Evolutionary conservation across 2,329 filamentous ascomycete species (phyloP).

Genomic region (Sporothrix dimorphospora): DNA sequence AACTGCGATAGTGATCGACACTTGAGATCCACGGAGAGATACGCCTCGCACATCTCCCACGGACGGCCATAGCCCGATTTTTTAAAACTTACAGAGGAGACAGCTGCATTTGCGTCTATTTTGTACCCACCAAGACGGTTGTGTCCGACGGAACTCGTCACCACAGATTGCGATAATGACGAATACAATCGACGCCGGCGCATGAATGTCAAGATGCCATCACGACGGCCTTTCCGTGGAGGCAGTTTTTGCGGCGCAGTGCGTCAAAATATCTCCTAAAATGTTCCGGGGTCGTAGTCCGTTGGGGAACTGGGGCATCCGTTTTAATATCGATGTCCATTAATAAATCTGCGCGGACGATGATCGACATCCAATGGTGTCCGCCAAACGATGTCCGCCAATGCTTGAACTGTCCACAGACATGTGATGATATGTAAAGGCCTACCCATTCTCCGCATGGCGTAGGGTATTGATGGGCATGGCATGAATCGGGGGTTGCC

Average conservation of each 20-base stretch:
- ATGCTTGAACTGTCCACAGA: too few relatives aligned
- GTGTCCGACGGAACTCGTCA: not conserved
- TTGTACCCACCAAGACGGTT: too few relatives aligned
- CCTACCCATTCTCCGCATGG: not conserved
- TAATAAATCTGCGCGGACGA: not conserved
- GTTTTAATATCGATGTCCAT: not conserved
- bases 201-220: not conserved
- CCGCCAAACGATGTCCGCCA: not conserved
- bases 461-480: not conserved
- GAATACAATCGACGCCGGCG: not conserved
- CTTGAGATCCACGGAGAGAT: not conserved
- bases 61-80: not conserved
- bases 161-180: not conserved
- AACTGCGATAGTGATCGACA: constrained; percentile 13
- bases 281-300: not conserved
- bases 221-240: not conserved
- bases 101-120: not conserved
- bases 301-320: not conserved
- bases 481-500: constrained; percentile 3
- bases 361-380: not conserved
- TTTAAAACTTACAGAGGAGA: not conserved
- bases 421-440: not conserved
- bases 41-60: not conserved
- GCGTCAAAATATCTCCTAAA: not conserved
- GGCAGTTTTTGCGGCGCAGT: not conserved